These are phyloP conservation scores for Talaromyces sp. DNA, from an alignment of 2,329 filamentous ascomycete species.

Conservation along the genomic window DNA sequence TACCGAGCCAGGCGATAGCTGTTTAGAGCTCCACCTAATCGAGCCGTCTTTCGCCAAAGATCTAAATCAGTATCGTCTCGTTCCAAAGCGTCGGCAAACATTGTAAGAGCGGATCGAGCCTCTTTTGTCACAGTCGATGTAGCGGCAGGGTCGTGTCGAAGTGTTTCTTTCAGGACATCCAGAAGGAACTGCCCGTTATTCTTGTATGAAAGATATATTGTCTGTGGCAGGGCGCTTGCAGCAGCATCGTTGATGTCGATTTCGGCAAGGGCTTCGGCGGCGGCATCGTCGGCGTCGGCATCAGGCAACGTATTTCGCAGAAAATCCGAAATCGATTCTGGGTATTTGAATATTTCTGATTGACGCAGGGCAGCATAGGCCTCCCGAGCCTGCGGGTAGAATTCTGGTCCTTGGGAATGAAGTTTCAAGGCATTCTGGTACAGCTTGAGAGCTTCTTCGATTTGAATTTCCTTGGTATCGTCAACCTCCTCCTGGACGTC, in stretches of 20 bases:
- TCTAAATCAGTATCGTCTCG: conserved; percentile 61
- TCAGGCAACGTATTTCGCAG: conserved; percentile 59
- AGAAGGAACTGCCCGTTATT: conserved; percentile 89
- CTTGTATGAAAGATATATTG: conserved; percentile 89
- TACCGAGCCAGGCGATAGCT: conserved; percentile 56
- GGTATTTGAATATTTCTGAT: conserved; percentile 90
- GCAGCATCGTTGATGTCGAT: conserved; percentile 65
- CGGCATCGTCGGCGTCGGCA: conserved; percentile 23
- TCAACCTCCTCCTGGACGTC: conserved; percentile 87
- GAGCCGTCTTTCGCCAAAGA: conserved; percentile 57
- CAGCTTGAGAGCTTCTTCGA: conserved; percentile 91
- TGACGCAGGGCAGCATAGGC: conserved; percentile 82
- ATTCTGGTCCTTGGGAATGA: conserved; percentile 76
- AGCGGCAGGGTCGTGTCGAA: conserved; percentile 18
- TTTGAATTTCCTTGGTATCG: conserved; percentile 91
- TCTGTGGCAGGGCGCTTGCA: conserved; percentile 77
- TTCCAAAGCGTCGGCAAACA: conserved; percentile 59
- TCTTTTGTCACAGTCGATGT: conserved; percentile 26
- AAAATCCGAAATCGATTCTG: conserved; percentile 80
- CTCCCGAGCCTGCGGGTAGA: conserved; percentile 67
- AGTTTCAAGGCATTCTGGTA: conserved; percentile 89
- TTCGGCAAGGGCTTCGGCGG: conserved; percentile 34
- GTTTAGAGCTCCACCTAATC: conserved; percentile 52
- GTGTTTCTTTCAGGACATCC: conserved; percentile 60
- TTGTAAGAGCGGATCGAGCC: conserved; percentile 41